Evolutionary conservation across 164 flowering plant species (phyloP).

Genomic region (Berberis vulgaris): DNA sequence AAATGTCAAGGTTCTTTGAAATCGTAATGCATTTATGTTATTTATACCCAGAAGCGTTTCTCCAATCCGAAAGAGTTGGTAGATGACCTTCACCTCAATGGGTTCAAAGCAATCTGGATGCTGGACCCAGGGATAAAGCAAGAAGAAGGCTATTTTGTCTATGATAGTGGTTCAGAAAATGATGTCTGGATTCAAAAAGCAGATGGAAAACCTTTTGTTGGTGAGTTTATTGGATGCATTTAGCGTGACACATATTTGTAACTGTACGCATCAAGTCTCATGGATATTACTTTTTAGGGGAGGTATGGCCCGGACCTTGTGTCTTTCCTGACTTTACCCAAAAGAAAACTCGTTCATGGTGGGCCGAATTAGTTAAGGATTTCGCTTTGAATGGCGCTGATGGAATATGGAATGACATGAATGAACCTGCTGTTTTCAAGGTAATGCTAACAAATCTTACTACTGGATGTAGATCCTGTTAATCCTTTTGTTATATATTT

Average conservation of each 20-base stretch:
- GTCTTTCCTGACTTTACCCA: constrained; percentile 94
- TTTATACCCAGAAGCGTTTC: constrained; percentile 54
- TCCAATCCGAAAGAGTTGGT: constrained; percentile 67
- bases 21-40: too few species aligned
- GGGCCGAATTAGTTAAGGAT: constrained; percentile 82
- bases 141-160: constrained; percentile 74
- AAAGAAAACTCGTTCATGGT: constrained; percentile 77
- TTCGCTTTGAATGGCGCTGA: constrained; percentile 84
- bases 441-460: constrained; percentile 19
- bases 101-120: constrained; percentile 98
- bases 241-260: constrained; percentile 1
- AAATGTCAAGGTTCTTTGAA: too few species aligned
- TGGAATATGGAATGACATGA: constrained; percentile 99
- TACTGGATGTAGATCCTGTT: not conserved
- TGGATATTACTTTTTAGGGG: constrained; percentile 37
- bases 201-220: constrained; percentile 72
- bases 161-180: constrained; percentile 69
- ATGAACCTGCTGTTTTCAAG: constrained; percentile 94
- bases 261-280: constrained; percentile 1
- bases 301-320: constrained; percentile 98
- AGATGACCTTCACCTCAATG: constrained; percentile 53
- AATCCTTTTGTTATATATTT: not conserved
- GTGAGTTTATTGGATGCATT: constrained; percentile 24
- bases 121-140: constrained; percentile 91
- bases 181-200: constrained; percentile 74